Evolutionary conservation across 2,329 filamentous ascomycete species (phyloP).

Genomic region (Xylariaceae sp.): DNA sequence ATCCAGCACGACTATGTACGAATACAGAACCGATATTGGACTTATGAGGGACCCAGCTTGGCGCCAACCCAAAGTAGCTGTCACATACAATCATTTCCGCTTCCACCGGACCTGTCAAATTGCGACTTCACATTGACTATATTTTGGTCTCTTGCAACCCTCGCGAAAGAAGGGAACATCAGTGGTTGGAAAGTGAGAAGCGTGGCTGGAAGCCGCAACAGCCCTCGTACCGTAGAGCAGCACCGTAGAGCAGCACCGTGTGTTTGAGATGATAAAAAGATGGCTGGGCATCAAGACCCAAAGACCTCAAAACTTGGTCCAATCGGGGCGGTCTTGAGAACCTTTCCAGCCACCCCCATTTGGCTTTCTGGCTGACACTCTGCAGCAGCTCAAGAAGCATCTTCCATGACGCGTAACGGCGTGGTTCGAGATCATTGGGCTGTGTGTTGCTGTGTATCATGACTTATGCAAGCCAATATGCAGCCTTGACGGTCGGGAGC

Average conservation of each 20-base stretch:
- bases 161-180: background rate
- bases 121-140: too few relatives aligned
- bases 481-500: conserved; percentile 10
- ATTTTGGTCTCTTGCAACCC: too few relatives aligned
- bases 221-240: background rate
- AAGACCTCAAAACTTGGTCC: background rate
- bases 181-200: background rate
- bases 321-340: background rate
- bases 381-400: conserved; percentile 8
- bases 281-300: conserved; percentile 9
- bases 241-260: too few relatives aligned
- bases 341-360: conserved; percentile 1
- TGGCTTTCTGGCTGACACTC: conserved; percentile 6
- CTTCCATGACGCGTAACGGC: conserved; percentile 19
- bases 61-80: conserved; percentile 7
- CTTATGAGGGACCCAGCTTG: conserved; percentile 5
- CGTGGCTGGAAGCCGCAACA: conserved; percentile 7
- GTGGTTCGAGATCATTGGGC: conserved; percentile 25
- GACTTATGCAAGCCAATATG: conserved; percentile 23
- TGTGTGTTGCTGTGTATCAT: conserved; percentile 14
- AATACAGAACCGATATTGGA: background rate
- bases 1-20: background rate
- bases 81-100: conserved; percentile 6
- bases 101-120: background rate
- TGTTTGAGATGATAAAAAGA: background rate